These are phyloP conservation scores for Sarcomyxa edulis DNA, from an alignment of 768 basidiomycete genomes.

Conservation along the genomic window DNA sequence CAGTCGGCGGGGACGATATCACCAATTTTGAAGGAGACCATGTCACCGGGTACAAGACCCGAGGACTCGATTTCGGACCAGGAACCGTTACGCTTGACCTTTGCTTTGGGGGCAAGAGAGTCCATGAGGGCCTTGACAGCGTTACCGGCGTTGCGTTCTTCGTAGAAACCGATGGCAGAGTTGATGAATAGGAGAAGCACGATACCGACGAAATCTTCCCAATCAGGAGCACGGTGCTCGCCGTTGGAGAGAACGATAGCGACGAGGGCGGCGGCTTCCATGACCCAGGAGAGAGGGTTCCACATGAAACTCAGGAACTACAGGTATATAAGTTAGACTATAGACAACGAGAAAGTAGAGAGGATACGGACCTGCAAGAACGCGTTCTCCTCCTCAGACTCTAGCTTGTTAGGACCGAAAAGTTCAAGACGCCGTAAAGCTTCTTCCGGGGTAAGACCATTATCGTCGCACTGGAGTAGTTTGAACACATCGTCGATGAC, in stretches of 20 bases:
- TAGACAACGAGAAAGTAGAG: conserved; percentile 5
- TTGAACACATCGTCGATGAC: conserved; percentile 96
- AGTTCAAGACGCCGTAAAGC: conserved; percentile 80
- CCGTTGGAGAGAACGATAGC: conserved; percentile 97
- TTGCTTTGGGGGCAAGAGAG: conserved; percentile 96
- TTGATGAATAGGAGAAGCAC: conserved; percentile 87
- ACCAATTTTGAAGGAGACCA: conserved; percentile 98
- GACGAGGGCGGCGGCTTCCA: conserved; percentile 94
- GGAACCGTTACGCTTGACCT: conserved; percentile 77
- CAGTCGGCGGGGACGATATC: conserved; percentile 98
- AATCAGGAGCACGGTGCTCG: conserved; percentile 80
- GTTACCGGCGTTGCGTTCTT: conserved; percentile 95
- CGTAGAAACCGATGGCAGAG: conserved; percentile 97
- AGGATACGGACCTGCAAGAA: conserved; percentile 67
- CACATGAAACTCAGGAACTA: conserved; percentile 98
- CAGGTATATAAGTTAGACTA: background rate
- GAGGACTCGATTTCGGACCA: conserved; percentile 93
- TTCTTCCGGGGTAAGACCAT: conserved; percentile 73
- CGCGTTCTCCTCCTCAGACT: conserved; percentile 85
- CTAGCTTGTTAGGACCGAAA: conserved; percentile 95
- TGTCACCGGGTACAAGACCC: conserved; percentile 89
- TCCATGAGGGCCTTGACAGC: conserved; percentile 99
- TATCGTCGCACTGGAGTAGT: conserved; percentile 85
- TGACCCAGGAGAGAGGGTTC: conserved; percentile 99
- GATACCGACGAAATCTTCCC: conserved; percentile 98